These are phyloP conservation scores for Lecanicillium sp. DNA, from an alignment of 2,329 filamentous ascomycete genomes.

Conservation along the genomic window DNA sequence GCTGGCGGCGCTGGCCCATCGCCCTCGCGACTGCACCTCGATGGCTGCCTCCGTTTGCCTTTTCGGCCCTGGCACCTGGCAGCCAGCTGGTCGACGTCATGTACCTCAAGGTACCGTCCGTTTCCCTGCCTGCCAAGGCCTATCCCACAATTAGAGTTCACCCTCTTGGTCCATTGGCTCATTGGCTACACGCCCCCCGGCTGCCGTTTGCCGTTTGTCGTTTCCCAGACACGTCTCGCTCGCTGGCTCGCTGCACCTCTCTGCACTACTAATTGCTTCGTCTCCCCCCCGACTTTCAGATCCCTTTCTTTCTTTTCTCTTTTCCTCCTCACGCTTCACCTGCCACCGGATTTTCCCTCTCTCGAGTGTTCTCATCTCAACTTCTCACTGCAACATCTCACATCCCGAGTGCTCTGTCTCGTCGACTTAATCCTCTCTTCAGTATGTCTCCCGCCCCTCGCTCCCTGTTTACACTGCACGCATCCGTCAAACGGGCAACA, in stretches of 20 bases:
- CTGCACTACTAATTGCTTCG: conserved; percentile 11
- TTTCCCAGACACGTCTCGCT: conserved; percentile 6
- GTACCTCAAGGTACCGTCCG: no score
- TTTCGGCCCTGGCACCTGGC: no score
- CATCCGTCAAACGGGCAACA: background rate
- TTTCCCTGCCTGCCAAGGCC: no score
- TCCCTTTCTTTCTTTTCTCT: background rate
- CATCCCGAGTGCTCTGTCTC: conserved; percentile 12
- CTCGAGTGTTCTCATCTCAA: conserved; percentile 7
- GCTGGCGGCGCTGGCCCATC: no score
- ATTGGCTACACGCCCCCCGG: no score
- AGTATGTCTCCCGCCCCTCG: conserved; percentile 1
- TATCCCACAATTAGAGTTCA: conserved; percentile 11
- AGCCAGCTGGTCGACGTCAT: no score
- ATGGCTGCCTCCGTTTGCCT: no score
- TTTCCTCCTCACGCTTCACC: conserved; percentile 8
- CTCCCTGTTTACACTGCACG: background rate
- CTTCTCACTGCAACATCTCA: conserved; percentile 1
- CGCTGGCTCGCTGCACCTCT: background rate
- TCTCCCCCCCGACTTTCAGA: conserved; percentile 2
- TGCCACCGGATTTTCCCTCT: conserved; percentile 1
- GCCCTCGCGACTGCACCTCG: no score
- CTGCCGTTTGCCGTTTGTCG: conserved; percentile 9
- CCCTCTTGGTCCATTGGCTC: conserved; percentile 1
- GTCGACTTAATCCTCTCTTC: conserved; percentile 2